Base-by-base conservation (phyloP, 129 eudicot genomes). In the Dittrichia graveolens region DNA sequence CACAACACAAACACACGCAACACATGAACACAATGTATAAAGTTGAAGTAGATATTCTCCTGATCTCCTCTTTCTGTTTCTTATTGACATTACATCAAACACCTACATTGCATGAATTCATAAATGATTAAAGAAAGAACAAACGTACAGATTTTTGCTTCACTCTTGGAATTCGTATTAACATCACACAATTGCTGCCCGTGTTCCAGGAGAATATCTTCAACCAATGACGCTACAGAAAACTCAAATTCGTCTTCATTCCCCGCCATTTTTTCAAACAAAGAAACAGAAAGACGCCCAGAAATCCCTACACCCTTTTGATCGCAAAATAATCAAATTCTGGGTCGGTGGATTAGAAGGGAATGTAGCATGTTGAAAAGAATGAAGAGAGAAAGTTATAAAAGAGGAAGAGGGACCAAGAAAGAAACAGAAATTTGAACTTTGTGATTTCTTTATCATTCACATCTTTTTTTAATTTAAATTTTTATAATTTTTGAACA, bases 121-220 rank as follows among this genome's bases (percentile, higher is more conserved):
- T 16, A 62, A 2, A 55, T 1, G 10, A 39, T 39, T 16, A 35
- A 48, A 59, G 39, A 79, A 76, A 57, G 61, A 64, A 40, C 19
- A 5, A 72, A 38, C 86, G 15, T 83, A 93, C 98, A 75, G 69
- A 83, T 89, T 83, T 89, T 92, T 39, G 85, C 73, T 12, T 88
- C 89, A 61, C 74, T 86, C 74, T 90, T 85, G 15, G 85, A 67
- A 9, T 81, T 85, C 38, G 88, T 78, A 80, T 78, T 84, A 9
- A 84, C 71, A 50, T 81, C 89, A 38, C 78, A 24, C n/a, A 87
- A 78, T 57, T 86, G 61, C 61, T 79, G 76, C 5, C 91, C 95
- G 46, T 88, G 91, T 61, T 89, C 83, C 65, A 72, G 87, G 71
- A 93, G 92, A 81, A 83, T 85, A 42, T 93, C 96, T 73, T 87